These are phyloP conservation scores for Lactifluus subvellereus DNA, from an alignment of 768 basidiomycete species.

Conservation along the genomic window DNA sequence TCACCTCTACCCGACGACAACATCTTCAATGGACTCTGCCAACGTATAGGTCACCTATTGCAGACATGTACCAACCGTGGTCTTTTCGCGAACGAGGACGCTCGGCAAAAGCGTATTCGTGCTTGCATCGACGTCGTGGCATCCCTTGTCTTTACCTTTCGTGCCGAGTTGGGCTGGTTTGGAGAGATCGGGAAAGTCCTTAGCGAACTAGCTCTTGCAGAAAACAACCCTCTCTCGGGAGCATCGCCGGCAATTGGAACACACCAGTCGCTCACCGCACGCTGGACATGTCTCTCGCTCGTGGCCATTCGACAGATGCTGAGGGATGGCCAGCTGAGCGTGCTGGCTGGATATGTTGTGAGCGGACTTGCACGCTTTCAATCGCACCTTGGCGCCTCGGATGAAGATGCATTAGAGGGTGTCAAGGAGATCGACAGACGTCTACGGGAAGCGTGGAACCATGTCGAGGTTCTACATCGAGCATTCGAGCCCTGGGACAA, in stretches of 20 bases:
- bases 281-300: slow-evolving; percentile 10
- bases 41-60: neutral
- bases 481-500: neutral
- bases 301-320: neutral
- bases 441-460: neutral
- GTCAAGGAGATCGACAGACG: neutral
- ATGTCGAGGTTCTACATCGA: neutral
- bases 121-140: neutral
- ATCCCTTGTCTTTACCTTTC: neutral
- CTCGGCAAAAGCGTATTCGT: neutral
- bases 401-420: neutral
- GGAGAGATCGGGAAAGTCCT: neutral
- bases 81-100: neutral
- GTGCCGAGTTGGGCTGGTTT: neutral
- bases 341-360: neutral
- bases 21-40: neutral
- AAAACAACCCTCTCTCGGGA: neutral
- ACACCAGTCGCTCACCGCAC: neutral
- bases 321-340: neutral
- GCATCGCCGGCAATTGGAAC: neutral
- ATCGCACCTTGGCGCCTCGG: neutral
- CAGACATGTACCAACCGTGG: neutral
- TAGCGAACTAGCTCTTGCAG: neutral
- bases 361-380: neutral
- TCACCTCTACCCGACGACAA: neutral